Evolutionary conservation across 805 yeast species (phyloP), one percentile per base, ranked within the genome.

Genomic region (Suhomyces sp.): DNA sequence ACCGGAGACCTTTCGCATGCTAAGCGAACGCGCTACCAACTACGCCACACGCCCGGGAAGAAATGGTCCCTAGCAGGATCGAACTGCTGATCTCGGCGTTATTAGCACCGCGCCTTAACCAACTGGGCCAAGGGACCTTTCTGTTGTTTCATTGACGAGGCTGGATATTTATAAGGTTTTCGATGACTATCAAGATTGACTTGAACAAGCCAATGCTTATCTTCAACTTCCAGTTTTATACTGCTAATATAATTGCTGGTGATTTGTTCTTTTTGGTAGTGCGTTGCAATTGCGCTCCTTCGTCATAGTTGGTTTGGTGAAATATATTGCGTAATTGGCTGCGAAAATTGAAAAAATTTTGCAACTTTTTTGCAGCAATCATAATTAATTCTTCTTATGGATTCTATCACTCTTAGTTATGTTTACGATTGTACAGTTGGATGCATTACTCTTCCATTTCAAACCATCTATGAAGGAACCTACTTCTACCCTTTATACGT

Each of bases 11-110:
- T 72, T 72, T 71, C 76, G 69, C 77, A 72, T 72, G 86, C 86
- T 81, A 82, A 82, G 86, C 82, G 84, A 81, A 81, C 87, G 87
- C 87, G 87, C 87, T 83, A 83, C 87, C 87, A 82, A 83, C 87
- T 83, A 80, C 87, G 87, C 87, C 88, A 83, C 86, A 83, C 84
- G 86, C 87, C 87, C 87, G 1, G 6, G 12, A 6, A 33, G 17
- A 33, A n/a, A 33, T 57, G 59, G 59, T 65, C 69, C 68, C 69
- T 65, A 63, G 66, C 69, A 59, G 70, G 69, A 65, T 73, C 77
- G 77, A 73, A 73, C 77, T 70, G 77, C 77, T 72, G 77, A 73
- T 73, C 78, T 73, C 71, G 71, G 76, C 76, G 76, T 73, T 76
- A 77, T 77, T 77, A 77, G 81, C 80, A 77, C 81, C 77, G 76